Evolutionary conservation across 176 grass and related monocot genomes (phyloP).

Genomic region (Elaeis guineensis): DNA sequence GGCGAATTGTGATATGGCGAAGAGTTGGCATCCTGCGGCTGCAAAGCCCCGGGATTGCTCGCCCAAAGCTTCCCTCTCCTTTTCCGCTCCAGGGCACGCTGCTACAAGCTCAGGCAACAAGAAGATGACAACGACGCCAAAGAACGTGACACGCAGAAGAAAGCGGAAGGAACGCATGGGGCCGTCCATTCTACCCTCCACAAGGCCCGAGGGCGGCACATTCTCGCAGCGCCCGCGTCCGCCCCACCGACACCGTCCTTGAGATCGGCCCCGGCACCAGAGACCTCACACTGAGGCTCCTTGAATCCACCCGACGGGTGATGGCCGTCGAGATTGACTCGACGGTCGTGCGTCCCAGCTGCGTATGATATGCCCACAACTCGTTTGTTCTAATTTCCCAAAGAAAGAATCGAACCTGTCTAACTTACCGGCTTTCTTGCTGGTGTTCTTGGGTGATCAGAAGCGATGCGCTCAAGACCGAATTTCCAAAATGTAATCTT

Average conservation of each 20-base stretch:
- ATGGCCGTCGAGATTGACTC: slow-evolving; percentile 74
- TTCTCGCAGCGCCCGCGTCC: slow-evolving; percentile 44
- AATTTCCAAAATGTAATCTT: slow-evolving; percentile 50
- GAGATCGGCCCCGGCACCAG: slow-evolving; percentile 83
- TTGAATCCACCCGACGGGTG: slow-evolving; percentile 34
- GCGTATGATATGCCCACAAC: slow-evolving; percentile 6
- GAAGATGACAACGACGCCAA: not conserved
- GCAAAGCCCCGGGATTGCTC: too few species aligned
- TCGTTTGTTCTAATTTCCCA: slow-evolving; percentile 42
- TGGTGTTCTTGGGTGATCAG: slow-evolving; percentile 39
- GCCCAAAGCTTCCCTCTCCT: too few species aligned
- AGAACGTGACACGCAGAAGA: not conserved
- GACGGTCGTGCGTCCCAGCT: slow-evolving; percentile 36
- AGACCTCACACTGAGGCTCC: slow-evolving; percentile 68
- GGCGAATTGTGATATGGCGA: too few species aligned
- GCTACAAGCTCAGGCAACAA: too few species aligned
- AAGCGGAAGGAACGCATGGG: slow-evolving; percentile 39
- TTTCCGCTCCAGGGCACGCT: too few species aligned
- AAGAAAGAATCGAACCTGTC: not conserved
- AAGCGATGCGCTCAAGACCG: slow-evolving; percentile 48
- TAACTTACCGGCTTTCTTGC: too few species aligned
- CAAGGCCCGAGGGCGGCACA: slow-evolving; percentile 67
- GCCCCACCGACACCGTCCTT: slow-evolving; percentile 51
- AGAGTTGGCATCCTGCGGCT: too few species aligned
- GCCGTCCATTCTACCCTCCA: slow-evolving; percentile 56